A percentile compares a stretch with the other conserved stretches of the same genome.
phyloP scores from a whole-genome alignment of 2,329 filamentous ascomycete genomes.

The Aspergillus hortae region DNA sequence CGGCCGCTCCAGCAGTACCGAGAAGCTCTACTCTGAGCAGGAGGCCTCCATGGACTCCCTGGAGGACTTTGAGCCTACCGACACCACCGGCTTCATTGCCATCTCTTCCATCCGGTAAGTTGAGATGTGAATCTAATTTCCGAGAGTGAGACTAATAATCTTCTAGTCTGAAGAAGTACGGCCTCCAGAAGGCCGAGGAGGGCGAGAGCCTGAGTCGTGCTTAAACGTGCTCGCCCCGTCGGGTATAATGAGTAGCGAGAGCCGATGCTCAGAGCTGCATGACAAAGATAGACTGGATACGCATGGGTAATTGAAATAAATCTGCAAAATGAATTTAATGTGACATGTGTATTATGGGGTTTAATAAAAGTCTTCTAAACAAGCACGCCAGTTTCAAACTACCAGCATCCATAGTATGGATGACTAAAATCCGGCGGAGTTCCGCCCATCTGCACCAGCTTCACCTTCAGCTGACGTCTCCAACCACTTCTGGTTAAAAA shows the following conservation, averaged over 20 bases:
- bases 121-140: background rate
- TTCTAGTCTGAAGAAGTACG: constrained; percentile 44
- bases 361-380: background rate
- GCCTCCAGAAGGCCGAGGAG: constrained; percentile 21
- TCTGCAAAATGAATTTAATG: background rate
- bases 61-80: constrained; percentile 62
- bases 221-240: background rate
- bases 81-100: constrained; percentile 62
- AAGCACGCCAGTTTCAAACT: background rate
- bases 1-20: constrained; percentile 57
- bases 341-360: background rate
- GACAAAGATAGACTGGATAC: background rate
- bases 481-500: constrained; percentile 5
- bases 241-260: background rate
- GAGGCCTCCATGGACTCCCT: constrained; percentile 70
- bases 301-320: background rate
- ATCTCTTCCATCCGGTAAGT: constrained; percentile 31
- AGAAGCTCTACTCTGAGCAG: constrained; percentile 66
- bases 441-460: background rate
- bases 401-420: background rate
- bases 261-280: background rate
- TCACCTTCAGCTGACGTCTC: background rate
- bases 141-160: constrained; percentile 9
- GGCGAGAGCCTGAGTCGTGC: constrained; percentile 14
- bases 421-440: too few species aligned